Evolutionary conservation across 2,329 filamentous ascomycete genomes (phyloP).

Genomic region (Cladosporium sp.): DNA sequence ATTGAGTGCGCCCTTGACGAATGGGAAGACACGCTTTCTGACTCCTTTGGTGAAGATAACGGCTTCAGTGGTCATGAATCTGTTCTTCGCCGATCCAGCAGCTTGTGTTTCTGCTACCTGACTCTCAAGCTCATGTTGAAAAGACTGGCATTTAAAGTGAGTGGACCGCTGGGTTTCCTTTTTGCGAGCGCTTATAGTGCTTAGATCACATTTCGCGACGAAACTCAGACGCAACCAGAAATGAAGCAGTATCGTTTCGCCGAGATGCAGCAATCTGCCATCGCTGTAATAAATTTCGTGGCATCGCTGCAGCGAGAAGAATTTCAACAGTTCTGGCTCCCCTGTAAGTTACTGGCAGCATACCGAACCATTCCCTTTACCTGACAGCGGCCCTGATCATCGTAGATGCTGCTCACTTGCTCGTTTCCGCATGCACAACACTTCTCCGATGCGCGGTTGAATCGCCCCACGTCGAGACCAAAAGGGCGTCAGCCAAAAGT

Average conservation of each 20-base stretch:
- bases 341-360: constrained; percentile 6
- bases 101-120: constrained; percentile 37
- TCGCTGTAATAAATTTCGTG: constrained; percentile 46
- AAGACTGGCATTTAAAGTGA: constrained; percentile 24
- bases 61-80: neutral
- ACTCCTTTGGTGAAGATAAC: constrained; percentile 23
- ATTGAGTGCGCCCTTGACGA: constrained; percentile 31
- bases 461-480: constrained; percentile 41
- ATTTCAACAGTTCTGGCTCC: constrained; percentile 49
- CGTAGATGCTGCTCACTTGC: constrained; percentile 45
- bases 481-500: constrained; percentile 40
- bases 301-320: constrained; percentile 41
- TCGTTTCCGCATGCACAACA: constrained; percentile 49
- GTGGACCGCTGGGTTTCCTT: neutral
- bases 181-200: neutral
- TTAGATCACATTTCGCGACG: neutral
- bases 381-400: neutral
- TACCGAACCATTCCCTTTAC: no score
- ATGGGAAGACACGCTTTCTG: constrained; percentile 30
- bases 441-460: constrained; percentile 48
- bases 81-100: constrained; percentile 29
- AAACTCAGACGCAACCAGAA: constrained; percentile 18
- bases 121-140: constrained; percentile 32
- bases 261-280: constrained; percentile 45
- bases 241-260: constrained; percentile 29